A percentile compares a stretch with the other conserved stretches of the same genome.
Conservation (phyloP, 1,284 basidiomycete species). For the Lentinus polychrous region DNA sequence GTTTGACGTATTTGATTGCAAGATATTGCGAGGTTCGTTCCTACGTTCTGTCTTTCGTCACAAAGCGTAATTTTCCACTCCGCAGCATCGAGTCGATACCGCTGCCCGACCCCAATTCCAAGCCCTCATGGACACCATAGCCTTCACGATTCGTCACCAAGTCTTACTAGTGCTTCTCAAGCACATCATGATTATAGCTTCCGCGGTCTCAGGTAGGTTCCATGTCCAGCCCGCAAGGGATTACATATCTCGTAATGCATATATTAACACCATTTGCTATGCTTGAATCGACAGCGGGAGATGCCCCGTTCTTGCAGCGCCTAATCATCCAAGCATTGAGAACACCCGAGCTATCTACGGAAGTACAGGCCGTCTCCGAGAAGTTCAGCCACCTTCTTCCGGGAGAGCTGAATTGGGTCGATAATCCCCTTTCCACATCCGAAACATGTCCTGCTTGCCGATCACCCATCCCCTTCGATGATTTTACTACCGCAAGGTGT, state of each 20-base stretch:
- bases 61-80: too few relatives aligned
- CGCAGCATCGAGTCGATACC: constrained; percentile 13
- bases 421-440: constrained; percentile 25
- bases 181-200: constrained; percentile 42
- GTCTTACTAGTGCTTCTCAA: constrained; percentile 49
- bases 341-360: constrained; percentile 42
- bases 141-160: constrained; percentile 45
- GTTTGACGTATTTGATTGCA: constrained; percentile 51
- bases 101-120: constrained; percentile 40
- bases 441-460: constrained; percentile 68
- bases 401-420: constrained; percentile 14
- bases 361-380: constrained; percentile 40
- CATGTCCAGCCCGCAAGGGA: neutral
- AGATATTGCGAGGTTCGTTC: constrained; percentile 58
- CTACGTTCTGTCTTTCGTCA: constrained; percentile 5
- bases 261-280: neutral
- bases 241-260: too few relatives aligned
- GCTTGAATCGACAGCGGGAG: constrained; percentile 34
- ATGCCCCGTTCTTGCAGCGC: constrained; percentile 51
- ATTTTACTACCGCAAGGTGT: constrained; percentile 53
- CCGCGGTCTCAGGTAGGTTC: constrained; percentile 39
- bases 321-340: constrained; percentile 48
- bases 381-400: constrained; percentile 30
- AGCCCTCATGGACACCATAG: constrained; percentile 39
- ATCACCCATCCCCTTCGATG: constrained; percentile 45